Percentiles rank a stretch among this genome's conserved stretches.
Evolutionary conservation across 495 filamentous ascomycete genomes (phyloP).

Genomic region (Penicillium paradoxum): DNA sequence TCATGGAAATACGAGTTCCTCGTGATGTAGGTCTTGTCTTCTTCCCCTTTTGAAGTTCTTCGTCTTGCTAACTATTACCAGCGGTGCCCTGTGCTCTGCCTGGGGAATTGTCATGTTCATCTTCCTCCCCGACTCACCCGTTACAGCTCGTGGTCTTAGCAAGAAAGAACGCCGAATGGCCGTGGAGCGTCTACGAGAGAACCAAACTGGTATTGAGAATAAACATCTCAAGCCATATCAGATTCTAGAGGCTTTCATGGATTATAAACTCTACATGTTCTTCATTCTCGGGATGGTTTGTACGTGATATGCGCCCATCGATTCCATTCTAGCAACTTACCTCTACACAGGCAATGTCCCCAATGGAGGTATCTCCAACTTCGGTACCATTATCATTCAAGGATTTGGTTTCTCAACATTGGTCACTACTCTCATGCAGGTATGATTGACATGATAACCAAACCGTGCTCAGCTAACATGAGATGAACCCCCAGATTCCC

Average conservation of each 20-base stretch:
- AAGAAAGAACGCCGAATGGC: slow-evolving; percentile 54
- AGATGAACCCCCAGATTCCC: slow-evolving; percentile 41
- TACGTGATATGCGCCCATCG: slow-evolving; percentile 6
- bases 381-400: slow-evolving; percentile 57
- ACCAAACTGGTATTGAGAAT: slow-evolving; percentile 65
- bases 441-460: slow-evolving; percentile 8
- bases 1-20: slow-evolving; percentile 57
- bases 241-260: slow-evolving; percentile 51
- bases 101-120: slow-evolving; percentile 57
- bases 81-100: slow-evolving; percentile 49
- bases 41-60: no score
- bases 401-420: slow-evolving; percentile 57
- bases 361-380: slow-evolving; percentile 53
- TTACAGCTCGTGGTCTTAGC: slow-evolving; percentile 55
- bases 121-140: slow-evolving; percentile 59
- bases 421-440: slow-evolving; percentile 45
- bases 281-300: slow-evolving; percentile 50
- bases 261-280: slow-evolving; percentile 61
- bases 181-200: slow-evolving; percentile 53
- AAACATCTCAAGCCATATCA: slow-evolving; percentile 56
- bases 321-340: not conserved
- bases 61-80: slow-evolving; percentile 20
- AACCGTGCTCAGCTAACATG: slow-evolving; percentile 12
- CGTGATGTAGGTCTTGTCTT: slow-evolving; percentile 31
- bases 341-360: slow-evolving; percentile 34